Evolutionary conservation across 331 rosid species (phyloP), one percentile per base, ranked within the genome.

Genomic region (Quercus phellos): DNA sequence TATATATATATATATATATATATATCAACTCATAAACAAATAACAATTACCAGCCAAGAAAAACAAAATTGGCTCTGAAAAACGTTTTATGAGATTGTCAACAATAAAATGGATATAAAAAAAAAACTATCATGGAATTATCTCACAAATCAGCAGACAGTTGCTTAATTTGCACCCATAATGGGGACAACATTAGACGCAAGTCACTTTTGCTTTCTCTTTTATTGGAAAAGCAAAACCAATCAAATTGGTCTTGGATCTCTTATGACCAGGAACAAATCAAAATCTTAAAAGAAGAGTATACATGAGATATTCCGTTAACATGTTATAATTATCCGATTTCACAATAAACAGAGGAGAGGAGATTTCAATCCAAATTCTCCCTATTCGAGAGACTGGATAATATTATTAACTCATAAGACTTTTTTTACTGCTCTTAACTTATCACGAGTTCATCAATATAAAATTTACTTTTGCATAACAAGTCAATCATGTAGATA

Each of bases 121-220:
- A 11, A 24, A 60, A 5, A 12, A 6, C 3, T 6, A 4, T 6
- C 4, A 6, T 0, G 69, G 13, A 19, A n/a, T 51, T 68, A 6
- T 21, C 63, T 51, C 24, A 46, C 30, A 34, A 68, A 18, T 19
- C 60, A 22, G 22, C 35, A 30, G 19, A 77, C 21, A 68, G 42
- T 35, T 55, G 80, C 74, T 63, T 68, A 77, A 77, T 54, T 54
- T 68, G 74, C 58, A 77, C 74, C 80, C 74, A 68, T 77, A 6
- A 68, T 68, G 74, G 74, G 12, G 55, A 67, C 67, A 54, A 6
- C 38, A 51, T 51, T 2, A 46, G 11, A 16, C 69, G 43, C 69
- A 14, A 5, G 43, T 63, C 69, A 27, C 69, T 63, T 63, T 63
- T 5, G 69, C 69, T 4, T 29, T 16, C 35, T 21, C 30, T 50